phyloP scores from a whole-genome alignment of 2,329 filamentous ascomycete species.

The Setomelanomma holmii region DNA sequence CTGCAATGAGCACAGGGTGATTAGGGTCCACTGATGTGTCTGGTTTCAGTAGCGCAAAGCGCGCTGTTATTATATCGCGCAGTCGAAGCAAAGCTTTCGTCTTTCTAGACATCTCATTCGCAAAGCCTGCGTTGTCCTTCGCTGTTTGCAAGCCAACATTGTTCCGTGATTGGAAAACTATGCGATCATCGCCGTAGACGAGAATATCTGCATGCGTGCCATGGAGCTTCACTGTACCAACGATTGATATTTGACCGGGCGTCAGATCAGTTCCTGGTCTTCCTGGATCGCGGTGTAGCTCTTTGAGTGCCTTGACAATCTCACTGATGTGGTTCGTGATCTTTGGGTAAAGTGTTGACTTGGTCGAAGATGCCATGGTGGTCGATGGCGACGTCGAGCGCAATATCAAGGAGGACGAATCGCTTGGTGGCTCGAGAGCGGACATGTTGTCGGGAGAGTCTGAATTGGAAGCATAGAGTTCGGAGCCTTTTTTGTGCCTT shows the following conservation, averaged over 20 bases:
- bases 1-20: constrained; percentile 33
- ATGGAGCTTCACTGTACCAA: constrained; percentile 43
- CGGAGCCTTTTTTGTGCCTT: too few species aligned
- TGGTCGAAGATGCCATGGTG: constrained; percentile 11
- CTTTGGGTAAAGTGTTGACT: constrained; percentile 37
- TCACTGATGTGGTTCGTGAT: constrained; percentile 35
- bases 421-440: too few species aligned
- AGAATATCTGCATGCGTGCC: constrained; percentile 44
- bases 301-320: constrained; percentile 21
- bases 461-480: too few species aligned
- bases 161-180: constrained; percentile 37
- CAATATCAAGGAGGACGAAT: too few species aligned
- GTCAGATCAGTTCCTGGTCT: constrained; percentile 7
- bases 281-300: constrained; percentile 11
- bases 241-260: constrained; percentile 23
- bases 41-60: constrained; percentile 28
- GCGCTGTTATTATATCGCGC: constrained; percentile 22
- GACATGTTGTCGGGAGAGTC: too few species aligned
- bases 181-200: constrained; percentile 23
- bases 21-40: constrained; percentile 1
- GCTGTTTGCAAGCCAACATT: constrained; percentile 17
- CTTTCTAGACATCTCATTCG: constrained; percentile 26
- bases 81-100: constrained; percentile 18
- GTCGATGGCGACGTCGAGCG: too few species aligned
- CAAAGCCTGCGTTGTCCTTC: constrained; percentile 37